Conservation (phyloP, 768 basidiomycete genomes). For the Mycena sanguinolenta region DNA sequence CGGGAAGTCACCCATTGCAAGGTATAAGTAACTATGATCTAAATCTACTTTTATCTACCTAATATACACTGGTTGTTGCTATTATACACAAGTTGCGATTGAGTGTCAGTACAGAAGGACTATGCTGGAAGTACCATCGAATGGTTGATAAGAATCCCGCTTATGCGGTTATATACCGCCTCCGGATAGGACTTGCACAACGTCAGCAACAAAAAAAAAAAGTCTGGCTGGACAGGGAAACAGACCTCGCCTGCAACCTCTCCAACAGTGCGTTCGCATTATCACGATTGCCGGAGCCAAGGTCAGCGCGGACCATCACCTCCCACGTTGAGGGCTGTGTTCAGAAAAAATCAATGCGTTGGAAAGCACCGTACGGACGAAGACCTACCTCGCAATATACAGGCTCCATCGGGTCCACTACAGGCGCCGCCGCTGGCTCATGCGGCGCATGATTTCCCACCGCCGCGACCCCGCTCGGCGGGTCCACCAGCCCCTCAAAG, state of each 20-base stretch:
- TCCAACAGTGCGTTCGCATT: slow-evolving; percentile 78
- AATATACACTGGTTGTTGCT: slow-evolving; percentile 28
- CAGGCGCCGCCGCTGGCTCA: slow-evolving; percentile 53
- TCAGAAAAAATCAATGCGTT: slow-evolving; percentile 2
- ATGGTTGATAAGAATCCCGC: slow-evolving; percentile 84
- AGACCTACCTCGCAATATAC: slow-evolving; percentile 84
- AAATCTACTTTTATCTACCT: slow-evolving; percentile 28
- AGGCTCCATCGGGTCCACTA: slow-evolving; percentile 61
- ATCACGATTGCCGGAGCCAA: slow-evolving; percentile 81
- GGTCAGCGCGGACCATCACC: slow-evolving; percentile 93
- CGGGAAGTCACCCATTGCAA: background rate
- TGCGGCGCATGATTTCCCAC: slow-evolving; percentile 89
- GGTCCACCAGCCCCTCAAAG: slow-evolving; percentile 87
- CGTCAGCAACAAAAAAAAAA: background rate
- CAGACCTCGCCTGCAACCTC: slow-evolving; percentile 79
- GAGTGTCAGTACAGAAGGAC: slow-evolving; percentile 3
- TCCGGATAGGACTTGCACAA: slow-evolving; percentile 81
- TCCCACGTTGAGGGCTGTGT: slow-evolving; percentile 92
- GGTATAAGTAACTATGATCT: no score
- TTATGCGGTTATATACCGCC: slow-evolving; percentile 84
- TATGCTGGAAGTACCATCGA: slow-evolving; percentile 57
- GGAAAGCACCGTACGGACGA: background rate
- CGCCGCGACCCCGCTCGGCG: slow-evolving; percentile 87
- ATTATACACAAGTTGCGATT: slow-evolving; percentile 24
- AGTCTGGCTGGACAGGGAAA: slow-evolving; percentile 30